phyloP scores from a whole-genome alignment of 139 green algal genomes.

The Coelastrella sp. region DNA sequence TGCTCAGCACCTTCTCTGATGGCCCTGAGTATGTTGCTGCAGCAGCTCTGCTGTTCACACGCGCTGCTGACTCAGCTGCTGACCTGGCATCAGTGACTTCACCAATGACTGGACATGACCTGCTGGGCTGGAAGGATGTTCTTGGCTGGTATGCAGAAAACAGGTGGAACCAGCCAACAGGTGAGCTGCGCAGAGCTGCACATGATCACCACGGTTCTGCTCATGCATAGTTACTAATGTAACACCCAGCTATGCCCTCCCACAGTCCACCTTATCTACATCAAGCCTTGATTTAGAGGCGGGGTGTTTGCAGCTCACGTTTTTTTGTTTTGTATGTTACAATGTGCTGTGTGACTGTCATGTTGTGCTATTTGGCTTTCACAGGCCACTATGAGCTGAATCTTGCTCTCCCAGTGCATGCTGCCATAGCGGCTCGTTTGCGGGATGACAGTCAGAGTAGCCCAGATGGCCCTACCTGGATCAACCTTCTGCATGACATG shows the following conservation, averaged over 20 bases:
- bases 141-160: slow-evolving; percentile 29
- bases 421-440: slow-evolving; percentile 58
- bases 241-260: no score
- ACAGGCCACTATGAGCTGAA: slow-evolving; percentile 79
- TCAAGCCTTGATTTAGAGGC: no score
- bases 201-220: no score
- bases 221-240: no score
- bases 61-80: slow-evolving; percentile 52
- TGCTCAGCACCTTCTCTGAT: slow-evolving; percentile 66
- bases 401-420: slow-evolving; percentile 59
- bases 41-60: slow-evolving; percentile 67
- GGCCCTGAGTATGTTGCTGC: slow-evolving; percentile 66
- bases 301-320: no score
- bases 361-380: no score
- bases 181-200: neutral
- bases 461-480: slow-evolving; percentile 59
- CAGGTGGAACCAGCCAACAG: slow-evolving; percentile 43
- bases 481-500: slow-evolving; percentile 72
- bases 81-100: slow-evolving; percentile 45
- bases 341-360: no score
- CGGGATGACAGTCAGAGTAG: slow-evolving; percentile 50
- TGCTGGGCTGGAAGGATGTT: slow-evolving; percentile 22
- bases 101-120: slow-evolving; percentile 36
- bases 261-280: no score
- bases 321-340: no score